phyloP scores from a whole-genome alignment of 140 eudicot species.

The Ambrosia hybrid region DNA sequence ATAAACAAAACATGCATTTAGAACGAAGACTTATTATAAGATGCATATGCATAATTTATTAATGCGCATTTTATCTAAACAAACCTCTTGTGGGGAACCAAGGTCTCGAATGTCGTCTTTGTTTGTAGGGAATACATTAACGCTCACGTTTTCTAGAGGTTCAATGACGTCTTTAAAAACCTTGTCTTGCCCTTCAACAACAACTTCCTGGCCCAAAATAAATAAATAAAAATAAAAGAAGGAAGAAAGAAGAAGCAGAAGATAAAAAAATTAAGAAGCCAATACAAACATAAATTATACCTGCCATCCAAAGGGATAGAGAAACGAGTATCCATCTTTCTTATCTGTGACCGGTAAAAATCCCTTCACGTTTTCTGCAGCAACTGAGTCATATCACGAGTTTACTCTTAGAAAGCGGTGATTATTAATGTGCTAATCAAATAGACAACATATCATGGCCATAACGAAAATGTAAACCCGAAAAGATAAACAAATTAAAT shows the following conservation, averaged over 20 bases:
- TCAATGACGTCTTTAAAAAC: slow-evolving; percentile 96
- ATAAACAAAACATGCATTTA: not conserved
- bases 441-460: slow-evolving; percentile 9
- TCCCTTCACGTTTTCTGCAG: slow-evolving; percentile 91
- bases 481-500: too few relatives aligned
- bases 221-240: not conserved
- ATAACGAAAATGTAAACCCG: slow-evolving; percentile 10
- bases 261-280: too few relatives aligned
- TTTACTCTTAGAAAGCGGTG: slow-evolving; percentile 57
- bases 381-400: slow-evolving; percentile 92
- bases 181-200: slow-evolving; percentile 86
- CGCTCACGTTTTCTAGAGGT: slow-evolving; percentile 91
- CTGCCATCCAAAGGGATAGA: slow-evolving; percentile 99
- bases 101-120: slow-evolving; percentile 79
- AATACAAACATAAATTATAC: slow-evolving; percentile 31
- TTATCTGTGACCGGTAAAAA: slow-evolving; percentile 76
- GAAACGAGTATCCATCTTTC: slow-evolving; percentile 77
- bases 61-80: slow-evolving; percentile 6
- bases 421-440: slow-evolving; percentile 16
- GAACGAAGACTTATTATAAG: not conserved
- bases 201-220: slow-evolving; percentile 62
- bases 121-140: slow-evolving; percentile 72
- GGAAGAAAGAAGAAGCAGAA: not conserved
- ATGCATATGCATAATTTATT: not conserved
- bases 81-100: slow-evolving; percentile 90